phyloP scores from a whole-genome alignment of 495 filamentous ascomycete genomes.

The Saxispiralis lemnorum region DNA sequence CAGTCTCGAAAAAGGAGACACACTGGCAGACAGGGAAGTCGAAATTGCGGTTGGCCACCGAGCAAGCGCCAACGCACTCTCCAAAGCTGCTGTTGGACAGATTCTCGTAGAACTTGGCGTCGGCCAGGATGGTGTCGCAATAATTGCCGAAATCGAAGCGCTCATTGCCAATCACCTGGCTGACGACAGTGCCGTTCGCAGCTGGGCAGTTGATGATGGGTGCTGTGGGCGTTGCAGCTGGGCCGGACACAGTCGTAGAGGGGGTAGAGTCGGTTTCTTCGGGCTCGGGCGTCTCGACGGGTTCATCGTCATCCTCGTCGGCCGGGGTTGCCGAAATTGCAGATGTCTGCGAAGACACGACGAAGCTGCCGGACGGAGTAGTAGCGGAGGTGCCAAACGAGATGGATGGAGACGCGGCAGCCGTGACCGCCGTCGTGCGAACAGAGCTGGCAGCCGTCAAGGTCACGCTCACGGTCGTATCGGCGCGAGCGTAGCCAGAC shows the following conservation, averaged over 20 bases:
- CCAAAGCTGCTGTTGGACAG: slow-evolving; percentile 3
- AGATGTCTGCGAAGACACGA: too few relatives aligned
- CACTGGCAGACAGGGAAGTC: slow-evolving; percentile 9
- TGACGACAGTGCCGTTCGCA: slow-evolving; percentile 8
- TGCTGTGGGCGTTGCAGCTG: slow-evolving; percentile 5
- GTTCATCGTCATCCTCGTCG: too few relatives aligned
- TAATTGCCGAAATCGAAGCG: slow-evolving; percentile 15
- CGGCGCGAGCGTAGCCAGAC: neutral
- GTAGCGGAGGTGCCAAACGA: neutral
- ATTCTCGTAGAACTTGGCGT: slow-evolving; percentile 3
- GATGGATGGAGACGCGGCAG: neutral
- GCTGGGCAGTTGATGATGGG: slow-evolving; percentile 17
- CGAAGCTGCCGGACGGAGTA: too few relatives aligned
- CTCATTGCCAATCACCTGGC: slow-evolving; percentile 12
- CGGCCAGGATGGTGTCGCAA: slow-evolving; percentile 14
- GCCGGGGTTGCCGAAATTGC: too few relatives aligned
- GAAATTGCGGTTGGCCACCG: slow-evolving; percentile 4
- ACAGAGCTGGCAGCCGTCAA: neutral
- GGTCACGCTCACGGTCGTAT: neutral
- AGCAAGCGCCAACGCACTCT: slow-evolving; percentile 10
- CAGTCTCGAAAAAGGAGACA: slow-evolving; percentile 6
- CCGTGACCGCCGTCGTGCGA: neutral
- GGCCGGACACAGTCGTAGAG: neutral
- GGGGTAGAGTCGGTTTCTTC: neutral
- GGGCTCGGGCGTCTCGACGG: neutral